Evolutionary conservation across 2,329 filamentous ascomycete species (phyloP).

Genomic region (Dothistroma septosporum): DNA sequence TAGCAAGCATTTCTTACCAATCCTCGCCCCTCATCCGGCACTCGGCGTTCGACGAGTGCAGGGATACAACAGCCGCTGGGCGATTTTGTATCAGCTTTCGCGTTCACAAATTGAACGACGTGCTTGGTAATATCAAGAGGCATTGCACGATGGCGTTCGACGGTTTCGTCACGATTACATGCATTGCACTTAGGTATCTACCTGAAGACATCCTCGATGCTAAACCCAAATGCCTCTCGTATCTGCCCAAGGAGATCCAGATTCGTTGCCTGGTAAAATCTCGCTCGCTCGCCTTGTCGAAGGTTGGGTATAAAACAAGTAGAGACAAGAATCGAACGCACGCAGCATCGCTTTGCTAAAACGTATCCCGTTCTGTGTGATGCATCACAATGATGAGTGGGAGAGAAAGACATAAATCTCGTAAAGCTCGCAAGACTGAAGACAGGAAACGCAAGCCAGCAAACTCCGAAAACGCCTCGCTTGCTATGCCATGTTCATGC

Average conservation of each 20-base stretch:
- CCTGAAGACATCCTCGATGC: neutral
- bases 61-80: neutral
- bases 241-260: neutral
- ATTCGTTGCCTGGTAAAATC: neutral
- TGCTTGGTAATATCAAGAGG: neutral
- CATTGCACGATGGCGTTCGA: neutral
- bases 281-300: neutral
- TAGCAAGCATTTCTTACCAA: slow-evolving; percentile 11
- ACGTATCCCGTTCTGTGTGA: neutral
- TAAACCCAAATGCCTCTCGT: neutral
- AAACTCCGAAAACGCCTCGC: slow-evolving; percentile 5
- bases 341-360: neutral
- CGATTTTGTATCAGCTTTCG: neutral
- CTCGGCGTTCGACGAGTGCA: neutral
- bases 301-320: slow-evolving; percentile 10
- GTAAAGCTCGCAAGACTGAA: neutral
- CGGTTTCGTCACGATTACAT: neutral
- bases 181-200: neutral
- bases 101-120: neutral
- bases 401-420: neutral
- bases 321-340: neutral
- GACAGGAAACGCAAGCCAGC: neutral
- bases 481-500: slow-evolving; percentile 10
- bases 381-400: slow-evolving; percentile 1
- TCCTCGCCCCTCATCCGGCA: neutral